Conservation (phyloP, 805 yeast genomes). For the Saccharomycopsis babjevae region DNA sequence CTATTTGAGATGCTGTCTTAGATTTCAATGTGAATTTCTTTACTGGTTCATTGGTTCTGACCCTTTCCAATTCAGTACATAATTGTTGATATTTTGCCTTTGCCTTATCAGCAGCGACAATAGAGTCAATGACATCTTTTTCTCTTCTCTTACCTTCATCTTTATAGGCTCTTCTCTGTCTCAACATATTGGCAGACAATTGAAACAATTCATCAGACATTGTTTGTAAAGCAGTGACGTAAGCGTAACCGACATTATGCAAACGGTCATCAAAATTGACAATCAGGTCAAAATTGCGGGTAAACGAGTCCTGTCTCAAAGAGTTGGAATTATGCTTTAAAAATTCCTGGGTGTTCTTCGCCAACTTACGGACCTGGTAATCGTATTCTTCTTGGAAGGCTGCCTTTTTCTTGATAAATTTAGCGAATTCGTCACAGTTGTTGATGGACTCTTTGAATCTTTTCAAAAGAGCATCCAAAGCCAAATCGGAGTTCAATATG, state of each 20-base stretch:
- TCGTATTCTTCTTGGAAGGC: constrained; percentile 70
- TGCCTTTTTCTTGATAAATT: constrained; percentile 70
- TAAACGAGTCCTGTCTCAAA: constrained; percentile 56
- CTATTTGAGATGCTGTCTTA: constrained; percentile 68
- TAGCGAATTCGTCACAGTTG: constrained; percentile 78
- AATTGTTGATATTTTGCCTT: constrained; percentile 64
- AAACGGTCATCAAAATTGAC: constrained; percentile 72
- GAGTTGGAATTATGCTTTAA: constrained; percentile 34
- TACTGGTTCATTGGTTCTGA: constrained; percentile 71
- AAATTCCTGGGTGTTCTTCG: constrained; percentile 41
- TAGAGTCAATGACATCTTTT: constrained; percentile 76
- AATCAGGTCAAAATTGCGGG: constrained; percentile 53
- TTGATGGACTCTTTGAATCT: constrained; percentile 71
- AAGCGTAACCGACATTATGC: constrained; percentile 60
- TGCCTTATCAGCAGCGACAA: constrained; percentile 79
- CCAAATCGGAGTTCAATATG: constrained; percentile 59
- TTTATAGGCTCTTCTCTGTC: constrained; percentile 65
- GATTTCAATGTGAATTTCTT: constrained; percentile 75
- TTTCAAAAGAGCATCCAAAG: constrained; percentile 60
- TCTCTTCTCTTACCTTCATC: constrained; percentile 78
- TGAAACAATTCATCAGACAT: constrained; percentile 82
- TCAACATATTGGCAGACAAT: constrained; percentile 56
- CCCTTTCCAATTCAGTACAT: constrained; percentile 79
- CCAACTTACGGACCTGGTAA: constrained; percentile 61
- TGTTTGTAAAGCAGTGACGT: constrained; percentile 65